These are phyloP conservation scores for Lepidium didymum DNA, from an alignment of 345 rosid species.

Conservation along the genomic window DNA sequence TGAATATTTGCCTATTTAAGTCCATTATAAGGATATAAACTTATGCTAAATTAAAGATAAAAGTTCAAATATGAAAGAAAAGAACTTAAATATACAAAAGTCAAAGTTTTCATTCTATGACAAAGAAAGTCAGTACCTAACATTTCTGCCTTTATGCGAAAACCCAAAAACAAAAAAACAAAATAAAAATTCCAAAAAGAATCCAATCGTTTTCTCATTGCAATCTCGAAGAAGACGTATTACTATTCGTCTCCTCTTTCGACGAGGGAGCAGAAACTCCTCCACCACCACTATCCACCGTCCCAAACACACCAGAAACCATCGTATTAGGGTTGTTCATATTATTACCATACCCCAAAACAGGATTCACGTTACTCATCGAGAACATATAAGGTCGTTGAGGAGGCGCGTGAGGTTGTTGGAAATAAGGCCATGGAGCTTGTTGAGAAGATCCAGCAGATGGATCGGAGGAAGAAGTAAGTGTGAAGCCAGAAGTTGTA, in stretches of 20 bases:
- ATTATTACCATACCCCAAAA: slow-evolving; percentile 13
- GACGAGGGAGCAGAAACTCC: slow-evolving; percentile 24
- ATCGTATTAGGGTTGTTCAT: slow-evolving; percentile 16
- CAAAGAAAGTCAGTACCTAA: slow-evolving; percentile 37
- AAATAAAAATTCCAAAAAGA: slow-evolving; percentile 5
- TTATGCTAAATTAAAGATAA: not conserved
- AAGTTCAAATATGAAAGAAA: slow-evolving; percentile 2
- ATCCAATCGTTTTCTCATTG: slow-evolving; percentile 35
- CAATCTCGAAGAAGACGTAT: slow-evolving; percentile 21
- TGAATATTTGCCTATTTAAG: not conserved
- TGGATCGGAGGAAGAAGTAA: slow-evolving; percentile 23
- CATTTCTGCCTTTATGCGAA: slow-evolving; percentile 34
- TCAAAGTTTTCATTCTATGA: slow-evolving; percentile 30
- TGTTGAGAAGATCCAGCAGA: slow-evolving; percentile 25
- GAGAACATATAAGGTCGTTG: slow-evolving; percentile 29
- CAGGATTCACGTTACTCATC: slow-evolving; percentile 19
- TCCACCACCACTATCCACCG: slow-evolving; percentile 7
- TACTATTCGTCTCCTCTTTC: slow-evolving; percentile 19
- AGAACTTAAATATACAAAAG: slow-evolving; percentile 21
- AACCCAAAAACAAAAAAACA: not conserved
- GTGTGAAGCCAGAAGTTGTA: slow-evolving; percentile 20
- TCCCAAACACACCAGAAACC: slow-evolving; percentile 11
- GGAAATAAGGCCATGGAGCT: slow-evolving; percentile 21
- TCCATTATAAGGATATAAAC: not conserved
- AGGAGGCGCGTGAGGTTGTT: slow-evolving; percentile 20